Base-by-base conservation (phyloP, 371 early-diverging fungal genomes). In the Encephalitozoon hellem region DNA sequence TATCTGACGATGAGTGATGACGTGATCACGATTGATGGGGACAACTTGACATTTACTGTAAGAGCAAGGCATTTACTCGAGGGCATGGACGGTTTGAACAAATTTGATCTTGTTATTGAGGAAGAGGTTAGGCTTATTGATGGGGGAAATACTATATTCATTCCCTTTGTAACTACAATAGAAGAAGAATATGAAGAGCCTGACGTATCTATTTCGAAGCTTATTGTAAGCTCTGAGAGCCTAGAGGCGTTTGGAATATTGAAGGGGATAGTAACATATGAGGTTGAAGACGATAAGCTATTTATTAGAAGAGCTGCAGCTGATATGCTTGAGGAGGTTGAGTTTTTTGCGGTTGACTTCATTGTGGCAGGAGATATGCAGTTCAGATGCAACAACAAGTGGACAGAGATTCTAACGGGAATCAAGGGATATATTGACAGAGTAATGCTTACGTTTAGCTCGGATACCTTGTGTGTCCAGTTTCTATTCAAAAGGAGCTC, bases 401-500 rank as follows among this genome's bases (percentile, higher is more conserved):
- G 77, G 77, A 41, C 59, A 11, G 59, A 55, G 26, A n/a, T 38
- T 25, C 9, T 77, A 26, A 25, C 4, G 18, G 8, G 23, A 11
- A 41, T 77, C 18, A 12, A 18, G 32, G 59, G 30, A n/a, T 53
- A 47, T 71, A 30, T 69, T 21, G 71, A 77, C 18, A 49, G 38
- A 6, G 32, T 53, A 28, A 25, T 71, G 32, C 67, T 77, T 49
- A 39, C 47, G 21, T 77, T 77, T 53, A 54, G 71, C 66, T 32
- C 39, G 18, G n/a, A 65, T 45, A 4, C 66, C 18, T 47, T 77
- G 30, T 55, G 28, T 11, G 23, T 70, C 12, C 70, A 77, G 32
- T 71, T 77, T 77, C 49, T 77, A 43, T 69, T 77, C 43, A 69
- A 77, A 18, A 71, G 66, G 11, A 21, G 54, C 18, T 38, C 69